phyloP scores from a whole-genome alignment of 2,329 filamentous ascomycete species.

The Aspergillus ochraceoroseus region DNA sequence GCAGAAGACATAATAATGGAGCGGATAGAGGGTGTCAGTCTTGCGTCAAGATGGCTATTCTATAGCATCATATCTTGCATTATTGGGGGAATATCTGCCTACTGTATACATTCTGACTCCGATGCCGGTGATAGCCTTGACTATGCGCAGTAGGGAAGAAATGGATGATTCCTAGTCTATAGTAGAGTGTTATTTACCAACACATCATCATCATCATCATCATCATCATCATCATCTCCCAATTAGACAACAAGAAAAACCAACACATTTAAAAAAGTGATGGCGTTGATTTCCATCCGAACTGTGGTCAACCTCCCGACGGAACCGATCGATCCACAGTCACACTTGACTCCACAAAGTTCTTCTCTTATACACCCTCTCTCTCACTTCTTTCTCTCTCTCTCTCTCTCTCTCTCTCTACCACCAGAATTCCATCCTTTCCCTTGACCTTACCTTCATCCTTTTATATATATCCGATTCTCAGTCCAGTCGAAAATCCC shows the following conservation, averaged over 20 bases:
- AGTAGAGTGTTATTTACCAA: too few relatives aligned
- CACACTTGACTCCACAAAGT: constrained; percentile 9
- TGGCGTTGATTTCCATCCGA: too few relatives aligned
- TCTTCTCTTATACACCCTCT: background rate
- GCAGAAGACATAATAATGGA: too few relatives aligned
- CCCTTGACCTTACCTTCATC: background rate
- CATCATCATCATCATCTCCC: too few relatives aligned
- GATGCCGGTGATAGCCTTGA: constrained; percentile 37
- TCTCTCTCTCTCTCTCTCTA: too few relatives aligned
- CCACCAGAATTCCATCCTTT: too few relatives aligned
- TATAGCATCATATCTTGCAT: too few relatives aligned
- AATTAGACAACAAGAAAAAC: constrained; percentile 27
- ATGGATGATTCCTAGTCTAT: too few relatives aligned
- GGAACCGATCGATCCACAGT: constrained; percentile 19
- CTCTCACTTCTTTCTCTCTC: too few relatives aligned
- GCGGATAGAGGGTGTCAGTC: too few relatives aligned
- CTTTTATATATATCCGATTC: background rate
- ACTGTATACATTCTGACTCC: constrained; percentile 22
- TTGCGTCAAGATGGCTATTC: too few relatives aligned
- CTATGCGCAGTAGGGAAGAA: constrained; percentile 26
- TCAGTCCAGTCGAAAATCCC: background rate
- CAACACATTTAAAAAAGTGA: constrained; percentile 3
- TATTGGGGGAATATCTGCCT: constrained; percentile 1
- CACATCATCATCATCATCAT: too few relatives aligned
- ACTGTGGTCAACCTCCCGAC: constrained; percentile 12